Percentiles rank a stretch among this genome's conserved stretches.
Conservation (phyloP, 495 filamentous ascomycete genomes). For the Massariosphaeria phaeospora region DNA sequence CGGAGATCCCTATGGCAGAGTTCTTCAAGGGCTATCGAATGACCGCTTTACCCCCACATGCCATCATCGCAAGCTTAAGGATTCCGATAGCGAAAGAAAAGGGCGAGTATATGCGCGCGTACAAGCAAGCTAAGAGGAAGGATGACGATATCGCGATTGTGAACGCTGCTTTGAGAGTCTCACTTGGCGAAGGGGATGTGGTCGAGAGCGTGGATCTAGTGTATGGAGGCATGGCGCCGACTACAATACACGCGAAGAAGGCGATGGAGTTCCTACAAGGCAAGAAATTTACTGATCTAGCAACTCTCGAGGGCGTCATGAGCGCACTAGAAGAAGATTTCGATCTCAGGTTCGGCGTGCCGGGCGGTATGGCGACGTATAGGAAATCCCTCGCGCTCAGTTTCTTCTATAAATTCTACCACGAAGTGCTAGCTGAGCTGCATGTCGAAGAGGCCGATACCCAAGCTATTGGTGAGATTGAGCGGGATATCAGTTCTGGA, state of each 20-base stretch:
- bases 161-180: constrained; percentile 72
- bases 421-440: constrained; percentile 57
- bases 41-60: constrained; percentile 75
- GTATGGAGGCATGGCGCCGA: constrained; percentile 88
- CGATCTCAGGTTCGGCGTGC: constrained; percentile 75
- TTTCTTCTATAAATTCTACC: constrained; percentile 87
- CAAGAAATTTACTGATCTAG: constrained; percentile 71
- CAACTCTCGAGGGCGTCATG: constrained; percentile 83
- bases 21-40: constrained; percentile 91
- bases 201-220: constrained; percentile 71
- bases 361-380: constrained; percentile 95
- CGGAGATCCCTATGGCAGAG: constrained; percentile 79
- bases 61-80: constrained; percentile 79
- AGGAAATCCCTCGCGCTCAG: constrained; percentile 81
- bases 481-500: constrained; percentile 60
- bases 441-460: constrained; percentile 49
- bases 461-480: constrained; percentile 61
- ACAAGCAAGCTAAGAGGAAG: constrained; percentile 93
- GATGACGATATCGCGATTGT: constrained; percentile 98
- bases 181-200: constrained; percentile 56
- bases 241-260: constrained; percentile 75
- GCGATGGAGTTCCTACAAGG: constrained; percentile 66
- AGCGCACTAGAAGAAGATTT: constrained; percentile 82
- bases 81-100: constrained; percentile 68
- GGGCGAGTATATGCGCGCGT: constrained; percentile 68